Base-by-base conservation (phyloP, 2,329 filamentous ascomycete genomes). In the Epichloe glyceriae region DNA sequence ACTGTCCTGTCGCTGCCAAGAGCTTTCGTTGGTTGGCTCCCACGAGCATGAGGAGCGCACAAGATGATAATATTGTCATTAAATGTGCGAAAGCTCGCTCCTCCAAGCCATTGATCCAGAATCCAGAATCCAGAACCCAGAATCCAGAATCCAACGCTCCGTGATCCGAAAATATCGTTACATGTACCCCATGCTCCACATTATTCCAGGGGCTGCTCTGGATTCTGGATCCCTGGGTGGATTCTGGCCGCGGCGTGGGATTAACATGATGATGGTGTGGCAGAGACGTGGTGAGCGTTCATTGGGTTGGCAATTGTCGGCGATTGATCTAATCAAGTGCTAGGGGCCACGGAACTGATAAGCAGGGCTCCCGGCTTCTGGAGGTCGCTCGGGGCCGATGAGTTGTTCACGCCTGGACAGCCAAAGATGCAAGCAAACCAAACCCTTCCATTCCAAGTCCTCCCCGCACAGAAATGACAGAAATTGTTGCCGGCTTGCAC, bases 281-380 rank as follows among this genome's bases (percentile, higher is more conserved):
- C 54, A 60, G 56, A 66, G 64, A 66, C 64, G 64, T 66, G 64
- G 63, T 64, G 55, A 53, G 52, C 60, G 54, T 56, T 65, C 58
- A 66, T 66, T 66, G 64, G 64, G 52, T 61, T 59, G 50, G 35
- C 52, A 53, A 47, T 53, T 55, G 17, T 46, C 50, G 34, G 42
- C 46, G 35, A 45, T 33, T 49, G 33, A 42, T 37, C 26, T 42
- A 17, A 35, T 37, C 46, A 44, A 43, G 57, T 22, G 35, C 26
- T 22, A 20, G 26, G 26, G 37, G 20, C 42, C 34, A 19, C 26
- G 50, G 45, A 47, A 47, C 42, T 30, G 53, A 53, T 51, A 46
- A 51, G 49, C 46, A 40, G 42, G 34, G 45, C 45, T 26, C 44
- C 45, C 33, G 46, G 45, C 45, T 47, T 47, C 39, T 38, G 46